Percentiles rank a stretch among this genome's conserved stretches.
Evolutionary conservation across 495 filamentous ascomycete species (phyloP).

Genomic region (Neurospora terricola): DNA sequence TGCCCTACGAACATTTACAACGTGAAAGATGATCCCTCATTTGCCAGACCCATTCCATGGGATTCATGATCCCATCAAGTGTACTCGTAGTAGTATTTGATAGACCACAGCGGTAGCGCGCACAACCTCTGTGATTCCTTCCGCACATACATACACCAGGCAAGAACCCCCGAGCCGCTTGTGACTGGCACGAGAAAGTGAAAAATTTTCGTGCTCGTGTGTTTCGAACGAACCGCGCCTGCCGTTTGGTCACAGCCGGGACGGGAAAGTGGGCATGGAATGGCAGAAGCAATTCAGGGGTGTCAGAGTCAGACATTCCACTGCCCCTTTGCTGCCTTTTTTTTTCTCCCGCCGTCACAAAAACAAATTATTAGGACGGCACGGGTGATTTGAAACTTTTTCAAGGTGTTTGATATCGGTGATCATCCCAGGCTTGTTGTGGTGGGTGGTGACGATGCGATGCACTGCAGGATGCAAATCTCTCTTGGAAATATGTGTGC

Average conservation of each 20-base stretch:
- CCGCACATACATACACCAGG: neutral
- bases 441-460: neutral
- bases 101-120: neutral
- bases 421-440: neutral
- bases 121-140: neutral
- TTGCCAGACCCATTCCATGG: neutral
- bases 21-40: neutral
- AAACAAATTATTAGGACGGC: neutral
- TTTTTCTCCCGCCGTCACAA: neutral
- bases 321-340: neutral
- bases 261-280: neutral
- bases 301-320: neutral
- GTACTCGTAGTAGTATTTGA: neutral
- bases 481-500: neutral
- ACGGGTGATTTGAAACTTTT: neutral
- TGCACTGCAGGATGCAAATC: neutral
- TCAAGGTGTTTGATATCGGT: neutral
- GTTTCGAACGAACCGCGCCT: neutral
- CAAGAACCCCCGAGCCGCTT: too few relatives aligned
- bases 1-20: neutral
- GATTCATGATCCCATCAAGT: neutral
- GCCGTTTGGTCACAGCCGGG: neutral
- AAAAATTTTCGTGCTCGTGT: neutral
- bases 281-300: neutral
- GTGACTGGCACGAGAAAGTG: neutral